Evolutionary conservation across 31 red algal species (phyloP).

Genomic region (Odonthalia washingtoniensis): DNA sequence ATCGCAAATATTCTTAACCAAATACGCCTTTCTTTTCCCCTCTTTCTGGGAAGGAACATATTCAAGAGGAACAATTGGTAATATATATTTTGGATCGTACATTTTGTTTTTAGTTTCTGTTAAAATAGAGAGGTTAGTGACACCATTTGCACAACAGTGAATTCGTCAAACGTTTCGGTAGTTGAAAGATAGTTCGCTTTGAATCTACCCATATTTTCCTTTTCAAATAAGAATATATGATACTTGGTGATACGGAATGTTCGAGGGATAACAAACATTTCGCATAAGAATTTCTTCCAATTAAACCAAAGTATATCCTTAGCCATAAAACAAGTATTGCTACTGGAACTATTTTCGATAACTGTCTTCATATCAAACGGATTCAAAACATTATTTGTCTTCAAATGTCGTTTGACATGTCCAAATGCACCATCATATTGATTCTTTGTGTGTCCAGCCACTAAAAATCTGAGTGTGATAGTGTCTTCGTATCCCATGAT

Average conservation of each 20-base stretch:
- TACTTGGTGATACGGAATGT: not conserved
- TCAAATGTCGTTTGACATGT: not conserved
- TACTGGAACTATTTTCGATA: not conserved
- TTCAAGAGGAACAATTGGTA: too few species aligned
- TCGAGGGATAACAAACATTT: too few species aligned
- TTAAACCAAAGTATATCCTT: conserved; percentile 23
- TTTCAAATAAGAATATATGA: not conserved
- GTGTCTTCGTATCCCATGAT: conserved; percentile 20
- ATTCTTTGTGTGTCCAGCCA: conserved; percentile 31
- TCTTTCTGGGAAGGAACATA: too few species aligned
- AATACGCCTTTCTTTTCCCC: too few species aligned
- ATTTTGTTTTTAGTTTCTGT: too few species aligned
- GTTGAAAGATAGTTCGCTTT: too few species aligned
- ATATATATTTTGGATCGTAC: too few species aligned
- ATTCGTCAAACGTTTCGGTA: too few species aligned
- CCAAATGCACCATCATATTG: conserved; percentile 33
- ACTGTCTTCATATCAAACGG: conserved; percentile 21
- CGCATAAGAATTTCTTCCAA: conserved; percentile 17
- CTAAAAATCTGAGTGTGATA: conserved; percentile 16
- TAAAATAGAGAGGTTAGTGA: too few species aligned
- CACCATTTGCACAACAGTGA: too few species aligned
- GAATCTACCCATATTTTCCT: too few species aligned
- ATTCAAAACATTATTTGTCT: not conserved
- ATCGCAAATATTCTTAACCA: too few species aligned
- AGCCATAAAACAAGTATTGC: not conserved